phyloP scores from a whole-genome alignment of 768 basidiomycete species.

The Tulasnella sp. region DNA sequence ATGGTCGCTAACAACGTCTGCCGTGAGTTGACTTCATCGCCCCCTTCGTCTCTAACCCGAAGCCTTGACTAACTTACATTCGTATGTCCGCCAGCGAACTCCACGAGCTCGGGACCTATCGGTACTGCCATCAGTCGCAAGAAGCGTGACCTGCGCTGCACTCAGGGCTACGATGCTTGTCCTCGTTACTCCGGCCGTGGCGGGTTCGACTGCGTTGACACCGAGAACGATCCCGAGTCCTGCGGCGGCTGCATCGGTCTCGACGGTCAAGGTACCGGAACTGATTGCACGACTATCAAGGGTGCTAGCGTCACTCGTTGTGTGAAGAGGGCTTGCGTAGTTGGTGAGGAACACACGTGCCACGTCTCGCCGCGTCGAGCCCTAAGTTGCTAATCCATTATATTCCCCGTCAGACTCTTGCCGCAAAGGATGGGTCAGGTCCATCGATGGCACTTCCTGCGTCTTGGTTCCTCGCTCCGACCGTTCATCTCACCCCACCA shows the following conservation, averaged over 20 bases:
- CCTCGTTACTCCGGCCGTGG: slow-evolving; percentile 21
- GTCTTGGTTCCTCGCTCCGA: not conserved
- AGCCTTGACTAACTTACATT: not conserved
- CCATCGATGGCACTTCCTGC: not conserved
- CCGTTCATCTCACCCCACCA: not conserved
- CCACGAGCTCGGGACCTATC: not conserved
- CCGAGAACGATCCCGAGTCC: slow-evolving; percentile 19
- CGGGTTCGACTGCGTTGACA: slow-evolving; percentile 31
- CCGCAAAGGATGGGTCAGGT: not conserved
- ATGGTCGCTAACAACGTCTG: not conserved
- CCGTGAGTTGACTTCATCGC: not conserved
- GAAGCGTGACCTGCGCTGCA: not conserved
- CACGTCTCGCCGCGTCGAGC: not conserved
- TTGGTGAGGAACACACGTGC: not conserved
- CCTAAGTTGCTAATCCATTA: not conserved
- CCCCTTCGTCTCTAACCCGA: not conserved
- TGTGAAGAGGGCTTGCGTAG: slow-evolving; percentile 43
- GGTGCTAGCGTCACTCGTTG: slow-evolving; percentile 49
- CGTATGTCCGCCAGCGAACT: not conserved
- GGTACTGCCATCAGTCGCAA: not conserved
- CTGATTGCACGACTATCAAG: slow-evolving; percentile 53
- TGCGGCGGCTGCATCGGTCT: slow-evolving; percentile 28
- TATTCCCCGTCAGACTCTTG: not conserved
- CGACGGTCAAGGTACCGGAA: slow-evolving; percentile 40
- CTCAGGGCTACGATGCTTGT: slow-evolving; percentile 16